Percentiles rank a stretch among this genome's conserved stretches.
These are phyloP conservation scores for Collybia mongolica DNA, from an alignment of 768 basidiomycete genomes.

Conservation along the genomic window DNA sequence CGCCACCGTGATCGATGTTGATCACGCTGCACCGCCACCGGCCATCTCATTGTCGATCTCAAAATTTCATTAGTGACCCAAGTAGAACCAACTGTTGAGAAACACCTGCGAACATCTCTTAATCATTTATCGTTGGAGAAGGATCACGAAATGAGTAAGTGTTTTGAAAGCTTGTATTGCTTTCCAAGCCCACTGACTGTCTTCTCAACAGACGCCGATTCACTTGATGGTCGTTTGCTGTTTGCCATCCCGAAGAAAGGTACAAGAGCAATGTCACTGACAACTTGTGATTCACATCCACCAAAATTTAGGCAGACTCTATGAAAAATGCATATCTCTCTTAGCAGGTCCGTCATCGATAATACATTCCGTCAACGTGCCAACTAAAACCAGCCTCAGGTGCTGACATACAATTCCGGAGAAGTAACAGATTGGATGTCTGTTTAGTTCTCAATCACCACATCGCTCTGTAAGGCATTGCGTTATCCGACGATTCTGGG, in stretches of 20 bases:
- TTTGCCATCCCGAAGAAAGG: conserved; percentile 99
- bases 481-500: background rate
- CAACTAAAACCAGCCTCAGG: conserved; percentile 43
- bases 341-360: conserved; percentile 61
- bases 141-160: conserved; percentile 11
- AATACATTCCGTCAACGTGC: background rate
- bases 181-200: background rate
- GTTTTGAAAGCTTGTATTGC: background rate
- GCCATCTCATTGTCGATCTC: too few relatives aligned
- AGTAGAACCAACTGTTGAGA: too few relatives aligned
- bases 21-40: too few relatives aligned
- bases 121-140: too few relatives aligned
- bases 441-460: conserved; percentile 92
- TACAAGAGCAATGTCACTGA: conserved; percentile 18
- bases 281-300: background rate
- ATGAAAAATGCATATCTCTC: conserved; percentile 87
- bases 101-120: too few relatives aligned
- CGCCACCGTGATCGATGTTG: too few relatives aligned
- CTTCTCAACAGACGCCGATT: conserved; percentile 56
- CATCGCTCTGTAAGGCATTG: conserved; percentile 79
- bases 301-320: conserved; percentile 45
- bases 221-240: conserved; percentile 80
- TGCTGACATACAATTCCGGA: conserved; percentile 93
- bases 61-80: too few relatives aligned
- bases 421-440: conserved; percentile 86